These are phyloP conservation scores for Capsicum chinense DNA, from an alignment of 257 asterid genomes.

Conservation along the genomic window DNA sequence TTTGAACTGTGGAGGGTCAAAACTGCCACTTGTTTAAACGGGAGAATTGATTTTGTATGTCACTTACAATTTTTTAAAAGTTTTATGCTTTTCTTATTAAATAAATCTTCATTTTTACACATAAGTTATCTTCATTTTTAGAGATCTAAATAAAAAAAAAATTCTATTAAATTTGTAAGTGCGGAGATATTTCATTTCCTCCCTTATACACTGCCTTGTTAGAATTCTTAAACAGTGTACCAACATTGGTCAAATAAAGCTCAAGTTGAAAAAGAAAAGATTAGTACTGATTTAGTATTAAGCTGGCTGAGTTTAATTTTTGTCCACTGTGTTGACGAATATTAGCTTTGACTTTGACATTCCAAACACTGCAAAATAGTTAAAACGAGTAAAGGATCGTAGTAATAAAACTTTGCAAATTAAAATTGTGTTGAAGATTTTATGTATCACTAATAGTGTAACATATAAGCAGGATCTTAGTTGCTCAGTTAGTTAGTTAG, in stretches of 20 bases:
- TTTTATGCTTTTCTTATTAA: no score
- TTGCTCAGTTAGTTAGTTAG: no score
- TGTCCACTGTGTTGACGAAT: not conserved
- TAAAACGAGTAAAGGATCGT: not conserved
- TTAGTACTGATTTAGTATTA: not conserved
- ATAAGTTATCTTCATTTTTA: no score
- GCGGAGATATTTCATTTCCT: no score
- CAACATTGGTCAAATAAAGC: not conserved
- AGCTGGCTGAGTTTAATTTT: not conserved
- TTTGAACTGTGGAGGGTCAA: not conserved
- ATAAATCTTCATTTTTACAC: no score
- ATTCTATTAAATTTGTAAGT: no score
- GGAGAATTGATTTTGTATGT: no score
- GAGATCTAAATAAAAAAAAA: no score
- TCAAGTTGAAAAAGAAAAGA: not conserved
- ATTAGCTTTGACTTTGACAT: constrained; percentile 13
- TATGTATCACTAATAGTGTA: not conserved
- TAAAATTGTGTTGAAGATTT: not conserved
- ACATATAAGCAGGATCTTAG: no score
- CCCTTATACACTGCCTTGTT: no score
- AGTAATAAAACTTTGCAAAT: not conserved
- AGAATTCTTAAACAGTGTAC: not conserved
- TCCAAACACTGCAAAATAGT: not conserved
- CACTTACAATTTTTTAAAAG: no score
- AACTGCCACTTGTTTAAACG: not conserved